Percentiles rank a stretch among this genome's conserved stretches.
Conservation (phyloP, 805 yeast genomes). For the Saturnispora gosingensis region DNA sequence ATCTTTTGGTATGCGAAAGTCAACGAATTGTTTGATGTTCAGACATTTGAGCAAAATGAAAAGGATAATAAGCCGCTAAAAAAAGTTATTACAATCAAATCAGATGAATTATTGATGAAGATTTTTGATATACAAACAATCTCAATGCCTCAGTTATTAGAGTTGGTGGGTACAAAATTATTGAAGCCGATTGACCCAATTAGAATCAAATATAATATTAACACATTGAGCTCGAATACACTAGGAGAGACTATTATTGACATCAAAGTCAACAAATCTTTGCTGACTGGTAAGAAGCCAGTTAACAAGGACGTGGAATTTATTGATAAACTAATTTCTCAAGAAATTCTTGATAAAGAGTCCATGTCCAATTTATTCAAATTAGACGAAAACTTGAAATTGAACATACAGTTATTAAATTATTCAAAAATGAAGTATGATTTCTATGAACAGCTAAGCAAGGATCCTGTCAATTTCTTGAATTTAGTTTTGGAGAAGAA, state of each 20-base stretch:
- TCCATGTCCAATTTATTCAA: conserved; percentile 31
- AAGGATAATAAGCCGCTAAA: background rate
- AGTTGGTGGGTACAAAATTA: conserved; percentile 56
- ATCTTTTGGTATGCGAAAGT: conserved; percentile 29
- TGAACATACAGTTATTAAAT: conserved; percentile 45
- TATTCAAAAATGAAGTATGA: conserved; percentile 57
- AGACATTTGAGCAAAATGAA: conserved; percentile 15
- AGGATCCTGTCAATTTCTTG: conserved; percentile 71
- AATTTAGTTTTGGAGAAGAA: conserved; percentile 71
- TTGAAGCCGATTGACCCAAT: conserved; percentile 75
- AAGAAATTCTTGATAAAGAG: conserved; percentile 36
- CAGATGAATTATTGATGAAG: conserved; percentile 37
- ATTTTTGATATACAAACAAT: conserved; percentile 45
- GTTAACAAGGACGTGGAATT: conserved; percentile 29
- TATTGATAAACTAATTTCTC: conserved; percentile 34
- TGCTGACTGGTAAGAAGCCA: conserved; percentile 31
- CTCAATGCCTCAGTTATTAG: conserved; percentile 64
- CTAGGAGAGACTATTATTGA: conserved; percentile 77
- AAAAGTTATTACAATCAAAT: conserved; percentile 25
- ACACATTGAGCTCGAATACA: conserved; percentile 69
- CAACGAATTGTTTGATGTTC: conserved; percentile 30
- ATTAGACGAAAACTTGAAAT: conserved; percentile 30
- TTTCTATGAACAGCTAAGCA: conserved; percentile 64
- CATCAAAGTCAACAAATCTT: conserved; percentile 43
- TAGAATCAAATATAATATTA: conserved; percentile 60